Evolutionary conservation across 1,284 basidiomycete genomes (phyloP).

Genomic region (Schizophyllum amplum): DNA sequence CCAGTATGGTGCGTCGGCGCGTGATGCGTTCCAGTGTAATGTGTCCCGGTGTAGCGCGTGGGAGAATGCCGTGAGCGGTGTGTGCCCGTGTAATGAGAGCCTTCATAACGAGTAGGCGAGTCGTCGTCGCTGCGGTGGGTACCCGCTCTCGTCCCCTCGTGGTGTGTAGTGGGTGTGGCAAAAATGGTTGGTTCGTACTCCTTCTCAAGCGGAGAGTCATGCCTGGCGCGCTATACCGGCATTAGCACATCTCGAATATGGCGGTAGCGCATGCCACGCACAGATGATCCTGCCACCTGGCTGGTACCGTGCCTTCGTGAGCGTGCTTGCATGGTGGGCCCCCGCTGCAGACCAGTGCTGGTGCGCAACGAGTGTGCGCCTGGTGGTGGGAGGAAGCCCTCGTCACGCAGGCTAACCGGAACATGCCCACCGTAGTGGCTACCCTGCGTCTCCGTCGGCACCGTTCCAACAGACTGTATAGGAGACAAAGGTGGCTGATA

Average conservation of each 20-base stretch:
- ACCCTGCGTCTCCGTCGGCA: not conserved
- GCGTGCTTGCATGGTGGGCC: not conserved
- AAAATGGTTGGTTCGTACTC: not conserved
- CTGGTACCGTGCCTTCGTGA: not conserved
- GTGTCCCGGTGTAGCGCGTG: not conserved
- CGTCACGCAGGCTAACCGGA: not conserved
- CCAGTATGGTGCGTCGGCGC: not conserved
- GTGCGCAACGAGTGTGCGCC: not conserved
- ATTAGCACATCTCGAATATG: no score
- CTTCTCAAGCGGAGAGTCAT: not conserved
- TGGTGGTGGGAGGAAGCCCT: not conserved
- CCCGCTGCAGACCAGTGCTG: not conserved
- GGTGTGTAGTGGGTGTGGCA: not conserved
- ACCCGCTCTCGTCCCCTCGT: not conserved
- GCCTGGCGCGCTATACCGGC: not conserved
- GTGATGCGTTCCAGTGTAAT: not conserved
- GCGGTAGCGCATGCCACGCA: not conserved
- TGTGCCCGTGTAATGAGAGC: not conserved
- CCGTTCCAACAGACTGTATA: not conserved
- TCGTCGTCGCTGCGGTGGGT: not conserved
- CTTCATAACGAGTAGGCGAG: not conserved
- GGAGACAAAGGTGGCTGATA: not conserved
- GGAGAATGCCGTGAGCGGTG: not conserved
- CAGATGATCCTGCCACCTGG: not conserved
- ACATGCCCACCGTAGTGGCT: not conserved